phyloP scores from a whole-genome alignment of 2,329 filamentous ascomycete species.

The Capronia epimyces region DNA sequence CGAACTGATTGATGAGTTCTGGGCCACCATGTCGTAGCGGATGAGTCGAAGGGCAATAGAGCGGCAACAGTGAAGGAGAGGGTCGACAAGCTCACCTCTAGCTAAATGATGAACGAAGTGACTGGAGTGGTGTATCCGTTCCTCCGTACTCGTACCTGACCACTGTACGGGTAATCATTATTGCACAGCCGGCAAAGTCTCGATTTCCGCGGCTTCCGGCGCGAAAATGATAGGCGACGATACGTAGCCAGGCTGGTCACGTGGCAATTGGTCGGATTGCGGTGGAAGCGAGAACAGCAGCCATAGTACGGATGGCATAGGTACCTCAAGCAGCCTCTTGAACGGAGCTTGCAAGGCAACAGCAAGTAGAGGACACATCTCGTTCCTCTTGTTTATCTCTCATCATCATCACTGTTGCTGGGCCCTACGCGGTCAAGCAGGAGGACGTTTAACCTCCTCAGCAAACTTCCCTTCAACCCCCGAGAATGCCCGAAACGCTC shows the following conservation, averaged over 20 bases:
- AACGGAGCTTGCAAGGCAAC: no score
- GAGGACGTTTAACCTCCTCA: background rate
- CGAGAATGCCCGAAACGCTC: constrained; percentile 10
- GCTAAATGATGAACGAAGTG: no score
- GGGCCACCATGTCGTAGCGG: constrained; percentile 15
- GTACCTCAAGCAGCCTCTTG: background rate
- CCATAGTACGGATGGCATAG: no score
- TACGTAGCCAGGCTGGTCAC: no score
- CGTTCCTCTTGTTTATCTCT: no score
- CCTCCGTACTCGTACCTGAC: no score
- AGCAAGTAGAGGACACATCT: no score
- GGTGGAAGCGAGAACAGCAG: no score
- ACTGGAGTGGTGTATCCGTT: background rate
- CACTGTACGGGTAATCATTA: background rate
- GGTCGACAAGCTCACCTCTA: no score
- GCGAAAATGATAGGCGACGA: background rate
- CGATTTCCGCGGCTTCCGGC: background rate
- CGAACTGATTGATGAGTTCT: constrained; percentile 41
- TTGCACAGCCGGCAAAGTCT: background rate
- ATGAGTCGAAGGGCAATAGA: background rate
- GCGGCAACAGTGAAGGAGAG: background rate
- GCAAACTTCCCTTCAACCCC: background rate
- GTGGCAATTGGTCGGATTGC: no score
- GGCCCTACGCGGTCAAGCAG: no score
- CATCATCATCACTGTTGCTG: no score